Percentiles rank a stretch among this genome's conserved stretches.
Evolutionary conservation across 2,329 filamentous ascomycete species (phyloP).

Genomic region (Phialemoniopsis sp.): DNA sequence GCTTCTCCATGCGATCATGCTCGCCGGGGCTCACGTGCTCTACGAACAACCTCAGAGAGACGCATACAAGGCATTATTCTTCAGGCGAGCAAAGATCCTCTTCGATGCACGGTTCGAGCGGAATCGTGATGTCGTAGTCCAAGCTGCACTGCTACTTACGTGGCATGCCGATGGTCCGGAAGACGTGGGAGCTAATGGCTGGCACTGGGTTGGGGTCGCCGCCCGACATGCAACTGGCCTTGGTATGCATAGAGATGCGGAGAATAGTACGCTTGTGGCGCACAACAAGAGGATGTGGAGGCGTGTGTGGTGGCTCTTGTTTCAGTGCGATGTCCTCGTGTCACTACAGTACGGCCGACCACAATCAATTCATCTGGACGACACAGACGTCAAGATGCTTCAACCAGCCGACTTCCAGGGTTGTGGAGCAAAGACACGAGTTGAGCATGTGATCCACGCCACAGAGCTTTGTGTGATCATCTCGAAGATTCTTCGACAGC

Average conservation of each 20-base stretch:
- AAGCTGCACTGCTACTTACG: slow-evolving; percentile 48
- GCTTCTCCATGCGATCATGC: slow-evolving; percentile 43
- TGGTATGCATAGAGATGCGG: slow-evolving; percentile 42
- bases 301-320: slow-evolving; percentile 34
- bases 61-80: slow-evolving; percentile 41
- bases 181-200: slow-evolving; percentile 48
- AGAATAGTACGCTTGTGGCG: slow-evolving; percentile 19
- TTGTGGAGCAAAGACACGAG: slow-evolving; percentile 34
- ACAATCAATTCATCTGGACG: slow-evolving; percentile 45
- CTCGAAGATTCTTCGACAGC: slow-evolving; percentile 21
- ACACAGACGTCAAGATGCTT: slow-evolving; percentile 43
- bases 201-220: slow-evolving; percentile 48
- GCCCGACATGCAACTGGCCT: slow-evolving; percentile 46
- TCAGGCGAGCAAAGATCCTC: slow-evolving; percentile 46
- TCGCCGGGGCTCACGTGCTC: slow-evolving; percentile 47
- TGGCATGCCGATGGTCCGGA: slow-evolving; percentile 53
- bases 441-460: slow-evolving; percentile 40
- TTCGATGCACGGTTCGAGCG: slow-evolving; percentile 50
- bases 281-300: slow-evolving; percentile 28
- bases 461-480: slow-evolving; percentile 46
- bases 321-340: slow-evolving; percentile 31
- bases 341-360: slow-evolving; percentile 42
- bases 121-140: slow-evolving; percentile 48
- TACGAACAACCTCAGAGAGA: slow-evolving; percentile 32
- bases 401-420: slow-evolving; percentile 40